phyloP scores from a whole-genome alignment of 192 early-diverging fungal genomes.

The Funneliformis mosseae region DNA sequence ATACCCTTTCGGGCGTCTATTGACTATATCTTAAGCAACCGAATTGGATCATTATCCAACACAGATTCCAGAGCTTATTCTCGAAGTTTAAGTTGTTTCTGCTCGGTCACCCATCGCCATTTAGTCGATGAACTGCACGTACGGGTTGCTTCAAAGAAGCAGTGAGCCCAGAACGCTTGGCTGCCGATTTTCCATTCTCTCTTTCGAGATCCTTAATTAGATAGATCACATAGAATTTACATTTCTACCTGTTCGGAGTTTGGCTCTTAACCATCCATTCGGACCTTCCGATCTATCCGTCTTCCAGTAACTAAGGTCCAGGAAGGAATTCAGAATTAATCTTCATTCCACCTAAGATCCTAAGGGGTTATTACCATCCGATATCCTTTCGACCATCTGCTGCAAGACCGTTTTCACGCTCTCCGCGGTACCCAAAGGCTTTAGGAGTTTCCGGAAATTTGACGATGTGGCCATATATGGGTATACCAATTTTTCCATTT shows the following conservation, averaged over 20 bases:
- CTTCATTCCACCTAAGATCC: background rate
- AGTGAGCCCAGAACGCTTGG: slow-evolving; percentile 1
- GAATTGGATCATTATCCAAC: background rate
- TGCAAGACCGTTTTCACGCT: slow-evolving; percentile 1
- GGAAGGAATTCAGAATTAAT: too few relatives aligned
- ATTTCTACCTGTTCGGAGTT: background rate
- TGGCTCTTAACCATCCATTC: background rate
- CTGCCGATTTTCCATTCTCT: slow-evolving; percentile 5
- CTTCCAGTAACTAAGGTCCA: background rate
- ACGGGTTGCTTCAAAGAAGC: background rate
- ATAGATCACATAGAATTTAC: background rate
- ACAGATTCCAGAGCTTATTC: background rate
- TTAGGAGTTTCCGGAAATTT: slow-evolving; percentile 18
- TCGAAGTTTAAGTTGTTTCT: background rate
- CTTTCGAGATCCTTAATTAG: background rate
- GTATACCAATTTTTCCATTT: background rate
- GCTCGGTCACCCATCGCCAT: background rate
- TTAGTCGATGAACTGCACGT: slow-evolving; percentile 18
- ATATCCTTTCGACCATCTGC: background rate
- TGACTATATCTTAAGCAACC: slow-evolving; percentile 19
- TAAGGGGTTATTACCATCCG: slow-evolving; percentile 3
- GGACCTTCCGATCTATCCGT: background rate
- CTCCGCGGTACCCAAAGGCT: slow-evolving; percentile 8
- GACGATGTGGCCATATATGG: background rate
- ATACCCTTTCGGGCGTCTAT: slow-evolving; percentile 26